These are phyloP conservation scores for Mycena vitilis DNA, from an alignment of 768 basidiomycete genomes.

Conservation along the genomic window DNA sequence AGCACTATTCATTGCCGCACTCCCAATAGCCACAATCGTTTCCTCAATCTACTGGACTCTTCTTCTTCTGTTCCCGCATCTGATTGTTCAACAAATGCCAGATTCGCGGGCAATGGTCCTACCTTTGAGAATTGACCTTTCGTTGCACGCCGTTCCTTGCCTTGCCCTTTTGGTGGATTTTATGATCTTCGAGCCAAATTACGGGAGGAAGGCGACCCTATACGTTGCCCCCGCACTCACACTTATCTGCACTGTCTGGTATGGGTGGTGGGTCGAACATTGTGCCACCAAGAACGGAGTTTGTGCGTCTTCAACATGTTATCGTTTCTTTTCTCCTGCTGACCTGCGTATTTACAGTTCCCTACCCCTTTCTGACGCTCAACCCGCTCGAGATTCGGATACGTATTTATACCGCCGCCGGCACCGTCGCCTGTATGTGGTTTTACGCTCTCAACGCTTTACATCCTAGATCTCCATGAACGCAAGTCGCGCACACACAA, in stretches of 20 bases:
- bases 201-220: constrained; percentile 45
- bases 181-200: constrained; percentile 71
- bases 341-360: constrained; percentile 58
- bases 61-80: constrained; percentile 61
- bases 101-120: constrained; percentile 43
- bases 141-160: constrained; percentile 74
- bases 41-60: constrained; percentile 78
- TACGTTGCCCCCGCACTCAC: constrained; percentile 46
- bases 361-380: constrained; percentile 85
- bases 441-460: constrained; percentile 71
- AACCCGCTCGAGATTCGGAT: constrained; percentile 63
- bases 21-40: constrained; percentile 65
- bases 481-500: neutral
- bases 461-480: constrained; percentile 47
- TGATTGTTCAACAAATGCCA: constrained; percentile 59
- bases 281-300: constrained; percentile 69
- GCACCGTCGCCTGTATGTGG: constrained; percentile 62
- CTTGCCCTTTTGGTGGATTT: constrained; percentile 74
- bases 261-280: constrained; percentile 75
- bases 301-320: constrained; percentile 56
- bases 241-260: constrained; percentile 54
- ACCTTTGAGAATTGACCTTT: constrained; percentile 68
- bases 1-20: constrained; percentile 66
- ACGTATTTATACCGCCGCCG: constrained; percentile 68
- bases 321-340: neutral